Base-by-base conservation (phyloP, 2,329 filamentous ascomycete species). In the Albifimbria verrucaria region DNA sequence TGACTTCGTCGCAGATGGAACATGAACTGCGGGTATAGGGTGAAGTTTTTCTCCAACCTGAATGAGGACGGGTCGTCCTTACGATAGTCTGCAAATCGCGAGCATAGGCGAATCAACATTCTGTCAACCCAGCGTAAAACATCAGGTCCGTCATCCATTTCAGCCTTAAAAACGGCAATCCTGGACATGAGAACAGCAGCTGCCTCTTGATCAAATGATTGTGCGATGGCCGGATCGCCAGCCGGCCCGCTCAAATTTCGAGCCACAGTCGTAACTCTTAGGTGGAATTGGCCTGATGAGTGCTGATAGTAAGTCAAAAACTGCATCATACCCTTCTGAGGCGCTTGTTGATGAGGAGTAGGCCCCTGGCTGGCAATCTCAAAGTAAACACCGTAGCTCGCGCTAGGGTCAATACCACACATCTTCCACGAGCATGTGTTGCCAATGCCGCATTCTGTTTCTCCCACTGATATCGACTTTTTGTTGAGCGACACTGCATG, bases 391-490 rank as follows among this genome's bases (percentile, higher is more conserved):
- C 92, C 94, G 65, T 97, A 97, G 65, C 92, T 97, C 26, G 94
- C 86, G 52, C 86, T 88, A 11, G 94, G 94, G 64, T 97, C 92
- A 61, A 99, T 97, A 61, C 92, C 92, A 65, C 94, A 97, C 93
- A 99, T 97, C 76, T 99, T 99, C 94, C 94, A 99, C 3, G 92
- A 93, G 72, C 93, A 97, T 1, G 94, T 99, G 69, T 97, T 97
- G 59, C 94, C 94, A 63, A 99, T 97, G 65, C 94, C 94, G 64
- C 93, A 97, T 70, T 99, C 94, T 0, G 94, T 97, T 76, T 99
- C 94, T 50, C 94, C 94, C 12, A 99, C 94, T 2, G 92, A 96
- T 9, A 89, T 89, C 0, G 94, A 97, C 69, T 99, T 99, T 76
- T 97, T 99, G 79, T 97, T 97, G 62, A 97, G 78, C 2, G 93